These are phyloP conservation scores for Geosiphon pyriformis DNA, from an alignment of 192 early-diverging fungal species.

Conservation along the genomic window DNA sequence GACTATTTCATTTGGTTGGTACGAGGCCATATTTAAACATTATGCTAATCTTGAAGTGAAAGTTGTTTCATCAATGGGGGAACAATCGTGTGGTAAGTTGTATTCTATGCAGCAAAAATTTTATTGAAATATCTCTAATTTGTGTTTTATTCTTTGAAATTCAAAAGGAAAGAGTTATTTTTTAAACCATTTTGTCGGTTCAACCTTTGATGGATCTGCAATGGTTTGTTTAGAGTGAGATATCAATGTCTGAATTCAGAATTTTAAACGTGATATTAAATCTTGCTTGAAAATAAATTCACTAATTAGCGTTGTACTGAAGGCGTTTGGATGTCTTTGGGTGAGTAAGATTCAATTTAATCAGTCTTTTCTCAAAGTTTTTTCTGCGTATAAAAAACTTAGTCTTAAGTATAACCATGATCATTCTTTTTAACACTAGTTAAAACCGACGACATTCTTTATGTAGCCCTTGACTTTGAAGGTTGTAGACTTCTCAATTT, in stretches of 20 bases:
- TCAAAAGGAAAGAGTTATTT: too few relatives aligned
- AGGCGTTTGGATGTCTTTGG: conserved; percentile 25
- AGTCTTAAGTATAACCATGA: too few relatives aligned
- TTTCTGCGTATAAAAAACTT: neutral
- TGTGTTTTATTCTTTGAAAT: neutral
- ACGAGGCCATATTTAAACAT: conserved; percentile 20
- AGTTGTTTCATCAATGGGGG: conserved; percentile 26
- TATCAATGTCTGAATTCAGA: neutral
- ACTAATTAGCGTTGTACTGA: conserved; percentile 25
- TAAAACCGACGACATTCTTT: neutral
- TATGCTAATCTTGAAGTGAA: conserved; percentile 11
- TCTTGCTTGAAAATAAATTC: neutral
- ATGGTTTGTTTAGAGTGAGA: conserved; percentile 7
- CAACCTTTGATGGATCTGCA: conserved; percentile 20
- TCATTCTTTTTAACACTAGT: neutral
- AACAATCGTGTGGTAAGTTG: conserved; percentile 25
- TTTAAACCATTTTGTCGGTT: conserved; percentile 17
- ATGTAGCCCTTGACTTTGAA: conserved; percentile 27
- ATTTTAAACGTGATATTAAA: neutral
- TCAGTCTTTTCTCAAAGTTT: neutral
- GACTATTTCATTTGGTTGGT: conserved; percentile 16
- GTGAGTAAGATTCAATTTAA: neutral
- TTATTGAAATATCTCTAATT: neutral
- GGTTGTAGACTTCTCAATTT: neutral
- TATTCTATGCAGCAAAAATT: neutral